Evolutionary conservation across 495 filamentous ascomycete genomes (phyloP), one percentile per base, ranked within the genome.

Genomic region (Hypoxylon subgilvum): DNA sequence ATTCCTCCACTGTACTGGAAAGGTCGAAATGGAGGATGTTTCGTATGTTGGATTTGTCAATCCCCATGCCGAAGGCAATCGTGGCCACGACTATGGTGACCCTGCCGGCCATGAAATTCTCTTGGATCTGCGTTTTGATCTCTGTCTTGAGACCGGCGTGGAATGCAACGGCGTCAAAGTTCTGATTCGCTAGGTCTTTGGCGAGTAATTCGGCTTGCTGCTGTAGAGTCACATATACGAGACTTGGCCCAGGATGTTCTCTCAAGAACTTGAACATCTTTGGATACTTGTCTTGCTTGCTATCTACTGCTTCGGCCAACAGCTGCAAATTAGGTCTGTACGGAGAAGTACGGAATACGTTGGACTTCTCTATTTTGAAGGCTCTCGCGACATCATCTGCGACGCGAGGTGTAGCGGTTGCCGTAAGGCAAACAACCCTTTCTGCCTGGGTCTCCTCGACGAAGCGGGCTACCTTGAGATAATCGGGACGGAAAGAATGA

Each of bases 1-100:
- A 86, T 16, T 80, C 80, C 56, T 86, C 83, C 5, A 86, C 65
- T 19, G 78, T 79, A 31, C 73, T 76, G 0, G 82, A 75, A 5
- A 84, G 68, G 48, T 81, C 75, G 62, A 78, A 83, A 52, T 86
- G 82, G 6, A 84, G 66, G 23, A 86, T 69, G 46, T 82, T 84
- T n/a, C 82, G 70, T 35, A 86, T 84, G 43, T 83, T 70, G 0
- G 81, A 30, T 58, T 85, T 85, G 52, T 84, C 81, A 21, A 84
- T 82, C 0, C 81, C 82, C 81, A 84, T 84, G 12, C 82, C 82
- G 30, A 85, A 85, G 7, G 82, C 82, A 49, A 85, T 85, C 0
- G 83, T 85, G 12, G 81, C 82, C 5, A 82, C 80, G 22, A 84
- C 79, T 14, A 83, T 76, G 6, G 76, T 52, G 31, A 79, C 65